A percentile compares a stretch with the other conserved stretches of the same genome.
Evolutionary conservation across 352 stramenopile species (phyloP).

Genomic region (Phytopythium litorale): DNA sequence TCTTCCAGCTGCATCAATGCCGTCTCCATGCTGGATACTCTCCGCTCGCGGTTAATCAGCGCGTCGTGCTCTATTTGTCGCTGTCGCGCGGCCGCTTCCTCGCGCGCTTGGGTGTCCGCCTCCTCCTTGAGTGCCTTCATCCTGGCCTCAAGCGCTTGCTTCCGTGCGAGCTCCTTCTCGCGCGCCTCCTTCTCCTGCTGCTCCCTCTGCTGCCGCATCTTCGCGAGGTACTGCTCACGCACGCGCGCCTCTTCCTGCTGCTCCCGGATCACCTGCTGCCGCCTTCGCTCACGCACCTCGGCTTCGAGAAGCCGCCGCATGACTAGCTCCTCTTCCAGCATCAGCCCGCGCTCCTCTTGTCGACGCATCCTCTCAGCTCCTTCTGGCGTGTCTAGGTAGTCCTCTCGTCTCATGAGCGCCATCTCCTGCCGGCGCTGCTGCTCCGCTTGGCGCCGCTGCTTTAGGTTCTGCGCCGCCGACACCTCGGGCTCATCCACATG

Average conservation of each 20-base stretch:
- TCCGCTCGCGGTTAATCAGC: slow-evolving; percentile 28
- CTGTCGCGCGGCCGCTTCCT: slow-evolving; percentile 40
- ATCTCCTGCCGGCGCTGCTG: slow-evolving; percentile 42
- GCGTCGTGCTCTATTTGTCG: slow-evolving; percentile 34
- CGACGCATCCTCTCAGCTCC: slow-evolving; percentile 38
- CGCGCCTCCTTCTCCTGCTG: slow-evolving; percentile 34
- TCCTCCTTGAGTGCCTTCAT: slow-evolving; percentile 65
- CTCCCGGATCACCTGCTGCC: slow-evolving; percentile 25
- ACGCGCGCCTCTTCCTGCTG: slow-evolving; percentile 45
- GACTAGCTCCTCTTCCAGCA: slow-evolving; percentile 58
- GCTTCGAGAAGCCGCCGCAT: slow-evolving; percentile 37
- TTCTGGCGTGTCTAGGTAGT: slow-evolving; percentile 55
- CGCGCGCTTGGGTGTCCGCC: slow-evolving; percentile 47
- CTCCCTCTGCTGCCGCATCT: slow-evolving; percentile 35
- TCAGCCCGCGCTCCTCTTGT: slow-evolving; percentile 46
- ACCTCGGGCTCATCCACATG: slow-evolving; percentile 19
- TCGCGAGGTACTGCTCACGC: slow-evolving; percentile 47
- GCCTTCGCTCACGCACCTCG: slow-evolving; percentile 25
- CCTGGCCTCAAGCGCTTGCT: slow-evolving; percentile 39
- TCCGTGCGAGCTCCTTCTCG: slow-evolving; percentile 40
- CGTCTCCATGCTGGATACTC: slow-evolving; percentile 28
- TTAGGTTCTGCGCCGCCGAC: slow-evolving; percentile 65
- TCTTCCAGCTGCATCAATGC: slow-evolving; percentile 53
- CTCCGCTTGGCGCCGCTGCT: slow-evolving; percentile 47
- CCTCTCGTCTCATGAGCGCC: slow-evolving; percentile 46